Evolutionary conservation across 2,329 filamentous ascomycete species (phyloP), one percentile per base, ranked within the genome.

Genomic region (Zarea fungicola): DNA sequence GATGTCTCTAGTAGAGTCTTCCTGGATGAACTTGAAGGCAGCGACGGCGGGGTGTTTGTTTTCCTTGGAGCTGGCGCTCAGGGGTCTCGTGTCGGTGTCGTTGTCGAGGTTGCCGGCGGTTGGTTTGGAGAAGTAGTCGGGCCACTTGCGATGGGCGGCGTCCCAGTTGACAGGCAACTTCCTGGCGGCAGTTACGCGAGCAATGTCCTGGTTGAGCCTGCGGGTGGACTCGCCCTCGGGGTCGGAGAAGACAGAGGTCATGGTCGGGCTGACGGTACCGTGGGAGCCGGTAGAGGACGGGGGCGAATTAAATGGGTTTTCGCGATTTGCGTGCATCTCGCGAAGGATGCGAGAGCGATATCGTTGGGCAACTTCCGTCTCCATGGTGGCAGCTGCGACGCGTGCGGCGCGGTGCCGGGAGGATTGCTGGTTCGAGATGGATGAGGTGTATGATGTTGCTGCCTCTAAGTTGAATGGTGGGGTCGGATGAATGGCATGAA

Each of bases 291-390:
- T 80, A 6, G 77, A 80, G 6, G 77, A 78, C 18, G 77, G 76
- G 5, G 77, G 77, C 18, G 77, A 80, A 63, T 77, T 77, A 65
- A 78, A 80, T 6, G 77, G 76, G 61, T 80, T 77, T 51, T 76
- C 69, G 61, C 71, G 69, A 63, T 75, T 72, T 54, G 72, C 66
- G 42, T 73, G 71, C 72, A 76, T 75, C 65, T 77, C 74, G 62
- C 74, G 70, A 57, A 73, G 66, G 52, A 73, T 71, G 56, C 71
- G 71, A 58, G 71, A 73, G 58, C 69, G 70, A 65, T 71, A 73
- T 57, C 69, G 66, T 56, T 54, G 66, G 49, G 62, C 59, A 40
- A 61, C 59, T 56, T 73, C 69, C 58, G 62, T 57, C 59, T 73
- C 71, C 71, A 73, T 73, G 54, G n/a, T n/a, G n/a, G 61, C 59